These are phyloP conservation scores for Catharanthus roseus DNA, from an alignment of 257 asterid genomes.

Conservation along the genomic window DNA sequence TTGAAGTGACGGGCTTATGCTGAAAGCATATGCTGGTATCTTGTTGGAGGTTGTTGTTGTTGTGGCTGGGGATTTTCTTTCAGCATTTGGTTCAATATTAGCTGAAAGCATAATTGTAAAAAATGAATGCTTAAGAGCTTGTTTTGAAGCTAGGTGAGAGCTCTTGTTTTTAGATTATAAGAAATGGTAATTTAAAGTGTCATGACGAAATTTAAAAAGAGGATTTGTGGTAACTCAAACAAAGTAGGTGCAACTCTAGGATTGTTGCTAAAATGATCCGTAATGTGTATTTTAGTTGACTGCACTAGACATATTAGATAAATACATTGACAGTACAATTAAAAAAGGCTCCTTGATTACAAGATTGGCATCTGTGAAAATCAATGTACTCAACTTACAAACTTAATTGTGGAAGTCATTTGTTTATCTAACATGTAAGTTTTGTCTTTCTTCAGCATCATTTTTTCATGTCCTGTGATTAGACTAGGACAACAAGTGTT, in stretches of 20 bases:
- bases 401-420: not conserved
- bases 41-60: not conserved
- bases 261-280: too few relatives aligned
- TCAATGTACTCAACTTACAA: not conserved
- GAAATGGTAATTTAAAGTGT: not conserved
- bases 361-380: not conserved
- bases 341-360: not conserved
- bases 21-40: too few relatives aligned
- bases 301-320: not conserved
- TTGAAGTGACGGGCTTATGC: too few relatives aligned
- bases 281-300: too few relatives aligned
- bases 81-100: not conserved
- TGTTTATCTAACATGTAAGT: not conserved
- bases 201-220: not conserved
- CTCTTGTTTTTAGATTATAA: not conserved
- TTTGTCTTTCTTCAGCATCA: not conserved
- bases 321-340: not conserved
- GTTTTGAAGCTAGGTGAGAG: not conserved
- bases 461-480: not conserved
- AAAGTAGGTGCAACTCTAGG: too few relatives aligned
- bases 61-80: not conserved
- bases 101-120: not conserved
- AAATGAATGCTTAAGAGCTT: not conserved
- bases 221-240: too few relatives aligned
- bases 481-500: not conserved